Evolutionary conservation across 2,329 filamentous ascomycete genomes (phyloP).

Genomic region (Diplodia mutila): DNA sequence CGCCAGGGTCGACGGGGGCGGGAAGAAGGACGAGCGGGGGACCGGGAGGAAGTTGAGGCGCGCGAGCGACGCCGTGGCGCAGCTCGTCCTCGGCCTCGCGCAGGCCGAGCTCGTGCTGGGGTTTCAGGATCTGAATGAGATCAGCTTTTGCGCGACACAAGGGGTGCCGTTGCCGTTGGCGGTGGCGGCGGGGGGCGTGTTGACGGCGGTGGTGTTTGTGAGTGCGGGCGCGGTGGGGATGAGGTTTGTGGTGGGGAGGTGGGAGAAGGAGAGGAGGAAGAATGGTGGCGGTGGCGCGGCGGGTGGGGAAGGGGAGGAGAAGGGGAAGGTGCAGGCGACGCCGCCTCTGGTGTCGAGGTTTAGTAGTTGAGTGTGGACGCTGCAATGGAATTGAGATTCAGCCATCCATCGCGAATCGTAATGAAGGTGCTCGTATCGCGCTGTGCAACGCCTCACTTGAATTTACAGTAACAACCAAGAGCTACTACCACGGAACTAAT

Average conservation of each 20-base stretch:
- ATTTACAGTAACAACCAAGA: too few relatives aligned
- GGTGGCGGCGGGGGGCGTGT: background rate
- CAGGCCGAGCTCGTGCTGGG: conserved; percentile 5
- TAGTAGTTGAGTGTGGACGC: background rate
- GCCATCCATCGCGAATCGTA: too few relatives aligned
- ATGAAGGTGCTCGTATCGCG: too few relatives aligned
- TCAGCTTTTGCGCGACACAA: conserved; percentile 2
- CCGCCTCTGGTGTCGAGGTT: background rate
- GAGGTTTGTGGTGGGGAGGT: background rate
- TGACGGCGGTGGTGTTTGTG: background rate
- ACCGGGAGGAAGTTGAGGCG: background rate
- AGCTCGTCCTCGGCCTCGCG: background rate
- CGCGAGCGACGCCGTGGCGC: background rate
- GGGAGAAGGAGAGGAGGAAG: background rate
- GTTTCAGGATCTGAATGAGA: background rate
- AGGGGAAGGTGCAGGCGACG: background rate
- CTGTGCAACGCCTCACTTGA: too few relatives aligned
- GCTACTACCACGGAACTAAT: too few relatives aligned
- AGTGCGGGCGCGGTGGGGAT: background rate
- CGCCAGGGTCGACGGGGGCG: background rate
- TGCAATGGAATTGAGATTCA: too few relatives aligned
- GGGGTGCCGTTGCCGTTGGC: conserved; percentile 2
- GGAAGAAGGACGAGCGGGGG: background rate
- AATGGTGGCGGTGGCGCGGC: background rate
- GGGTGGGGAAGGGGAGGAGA: background rate